Evolutionary conservation across 208 protist species (phyloP).

Genomic region (Trypanosoma vivax): DNA sequence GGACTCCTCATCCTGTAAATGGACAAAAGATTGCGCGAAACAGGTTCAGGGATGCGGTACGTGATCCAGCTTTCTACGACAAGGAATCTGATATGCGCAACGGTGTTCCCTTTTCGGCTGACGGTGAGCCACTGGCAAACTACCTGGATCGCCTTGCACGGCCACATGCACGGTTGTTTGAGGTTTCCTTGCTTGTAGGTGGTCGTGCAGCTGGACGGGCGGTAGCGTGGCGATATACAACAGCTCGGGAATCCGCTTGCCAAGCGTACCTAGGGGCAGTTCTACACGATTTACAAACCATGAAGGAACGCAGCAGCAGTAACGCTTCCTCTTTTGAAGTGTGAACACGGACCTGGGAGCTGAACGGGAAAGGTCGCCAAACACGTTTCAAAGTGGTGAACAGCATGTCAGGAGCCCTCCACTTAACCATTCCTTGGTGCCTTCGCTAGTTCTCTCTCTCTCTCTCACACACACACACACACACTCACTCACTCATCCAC

Average conservation of each 20-base stretch:
- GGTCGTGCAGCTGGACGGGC: constrained; percentile 42
- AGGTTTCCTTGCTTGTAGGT: constrained; percentile 59
- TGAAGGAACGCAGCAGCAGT: constrained; percentile 11
- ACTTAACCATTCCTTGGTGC: too few species aligned
- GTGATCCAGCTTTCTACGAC: constrained; percentile 79
- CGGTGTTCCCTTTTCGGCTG: constrained; percentile 63
- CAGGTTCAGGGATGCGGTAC: constrained; percentile 60
- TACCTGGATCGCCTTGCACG: constrained; percentile 47
- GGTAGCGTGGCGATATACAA: constrained; percentile 55
- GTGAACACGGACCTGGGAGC: neutral
- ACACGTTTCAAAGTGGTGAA: too few species aligned
- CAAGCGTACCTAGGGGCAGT: constrained; percentile 56
- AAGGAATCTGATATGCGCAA: constrained; percentile 64
- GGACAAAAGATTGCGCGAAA: constrained; percentile 37
- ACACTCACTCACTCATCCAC: too few species aligned
- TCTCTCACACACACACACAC: too few species aligned
- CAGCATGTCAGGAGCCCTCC: too few species aligned
- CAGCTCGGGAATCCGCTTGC: constrained; percentile 55
- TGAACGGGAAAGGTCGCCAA: constrained; percentile 1
- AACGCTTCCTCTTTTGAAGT: too few species aligned
- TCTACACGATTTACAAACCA: constrained; percentile 36
- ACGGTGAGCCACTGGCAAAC: constrained; percentile 34
- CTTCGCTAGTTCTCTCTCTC: too few species aligned
- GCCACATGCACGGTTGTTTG: constrained; percentile 59
- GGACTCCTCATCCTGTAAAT: constrained; percentile 43